phyloP scores from a whole-genome alignment of 2,329 filamentous ascomycete genomes.

The Aspergillus texensis region DNA sequence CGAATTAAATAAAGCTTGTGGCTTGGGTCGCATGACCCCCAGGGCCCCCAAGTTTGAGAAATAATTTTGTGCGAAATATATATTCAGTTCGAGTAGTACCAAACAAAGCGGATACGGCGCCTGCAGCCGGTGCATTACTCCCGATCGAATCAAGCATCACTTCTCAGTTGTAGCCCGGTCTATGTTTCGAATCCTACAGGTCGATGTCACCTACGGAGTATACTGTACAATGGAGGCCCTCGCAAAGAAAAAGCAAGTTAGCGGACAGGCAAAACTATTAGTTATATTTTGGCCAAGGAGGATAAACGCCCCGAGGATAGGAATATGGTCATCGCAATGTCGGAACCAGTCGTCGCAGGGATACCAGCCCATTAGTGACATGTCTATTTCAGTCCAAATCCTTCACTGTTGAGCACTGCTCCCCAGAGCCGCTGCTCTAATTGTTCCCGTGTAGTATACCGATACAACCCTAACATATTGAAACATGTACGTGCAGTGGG shows the following conservation, averaged over 20 bases:
- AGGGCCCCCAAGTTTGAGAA: background rate
- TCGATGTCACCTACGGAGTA: background rate
- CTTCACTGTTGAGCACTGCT: slow-evolving; percentile 86
- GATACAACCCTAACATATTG: slow-evolving; percentile 77
- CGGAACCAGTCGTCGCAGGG: background rate
- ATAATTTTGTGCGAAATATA: background rate
- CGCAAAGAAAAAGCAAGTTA: background rate
- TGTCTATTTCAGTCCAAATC: slow-evolving; percentile 75
- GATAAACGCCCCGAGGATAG: background rate
- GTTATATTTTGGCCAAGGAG: background rate
- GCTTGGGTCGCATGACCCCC: background rate
- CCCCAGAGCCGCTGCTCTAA: slow-evolving; percentile 76
- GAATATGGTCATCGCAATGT: slow-evolving; percentile 1
- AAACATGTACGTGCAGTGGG: slow-evolving; percentile 91
- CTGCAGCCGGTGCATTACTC: background rate
- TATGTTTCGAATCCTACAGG: background rate
- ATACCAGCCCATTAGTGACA: slow-evolving; percentile 1
- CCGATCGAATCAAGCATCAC: background rate
- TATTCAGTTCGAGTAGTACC: background rate
- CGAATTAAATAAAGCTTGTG: background rate
- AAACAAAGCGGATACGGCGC: background rate
- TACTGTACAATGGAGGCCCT: background rate
- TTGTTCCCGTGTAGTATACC: slow-evolving; percentile 67
- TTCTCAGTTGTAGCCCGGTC: background rate
- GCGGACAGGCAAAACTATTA: background rate